Percentiles rank a stretch among this genome's conserved stretches.
Conservation (phyloP, 192 early-diverging fungal genomes). For the Diversispora eburnea region DNA sequence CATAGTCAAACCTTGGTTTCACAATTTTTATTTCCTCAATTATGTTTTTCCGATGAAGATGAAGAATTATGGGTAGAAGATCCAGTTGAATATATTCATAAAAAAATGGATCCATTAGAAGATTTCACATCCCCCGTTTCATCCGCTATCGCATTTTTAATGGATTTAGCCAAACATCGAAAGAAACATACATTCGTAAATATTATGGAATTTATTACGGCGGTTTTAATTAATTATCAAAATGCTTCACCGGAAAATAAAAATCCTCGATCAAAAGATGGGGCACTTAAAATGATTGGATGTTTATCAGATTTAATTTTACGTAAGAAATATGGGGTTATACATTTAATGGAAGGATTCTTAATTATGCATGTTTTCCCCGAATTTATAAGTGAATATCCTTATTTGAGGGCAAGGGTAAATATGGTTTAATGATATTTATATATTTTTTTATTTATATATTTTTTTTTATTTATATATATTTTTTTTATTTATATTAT, state of each 20-base stretch:
- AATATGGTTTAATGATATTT: slow-evolving; percentile 49
- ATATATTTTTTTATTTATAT: slow-evolving; percentile 27
- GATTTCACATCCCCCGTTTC: slow-evolving; percentile 75
- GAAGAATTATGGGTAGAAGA: slow-evolving; percentile 90
- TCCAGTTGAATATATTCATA: slow-evolving; percentile 87
- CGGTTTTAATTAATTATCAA: slow-evolving; percentile 64
- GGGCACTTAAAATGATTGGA: slow-evolving; percentile 85
- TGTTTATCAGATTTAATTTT: slow-evolving; percentile 66
- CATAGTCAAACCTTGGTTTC: slow-evolving; percentile 75
- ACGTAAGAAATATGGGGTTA: slow-evolving; percentile 54
- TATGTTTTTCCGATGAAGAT: slow-evolving; percentile 86
- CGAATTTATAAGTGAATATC: slow-evolving; percentile 81
- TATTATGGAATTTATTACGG: slow-evolving; percentile 78
- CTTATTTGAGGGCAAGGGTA: slow-evolving; percentile 79
- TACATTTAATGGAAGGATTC: slow-evolving; percentile 77
- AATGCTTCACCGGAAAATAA: slow-evolving; percentile 64
- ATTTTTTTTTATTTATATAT: too few relatives aligned
- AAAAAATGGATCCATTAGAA: slow-evolving; percentile 69
- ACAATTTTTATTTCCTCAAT: slow-evolving; percentile 90
- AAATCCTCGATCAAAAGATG: slow-evolving; percentile 80
- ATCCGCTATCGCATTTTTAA: slow-evolving; percentile 74
- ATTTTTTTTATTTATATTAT: slow-evolving; percentile 40
- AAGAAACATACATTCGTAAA: slow-evolving; percentile 74
- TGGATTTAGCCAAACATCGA: slow-evolving; percentile 72
- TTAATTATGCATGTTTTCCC: slow-evolving; percentile 84